Evolutionary conservation across 2,329 filamentous ascomycete species (phyloP), one percentile per base, ranked within the genome.

Genomic region (Botrytis paeoniae): DNA sequence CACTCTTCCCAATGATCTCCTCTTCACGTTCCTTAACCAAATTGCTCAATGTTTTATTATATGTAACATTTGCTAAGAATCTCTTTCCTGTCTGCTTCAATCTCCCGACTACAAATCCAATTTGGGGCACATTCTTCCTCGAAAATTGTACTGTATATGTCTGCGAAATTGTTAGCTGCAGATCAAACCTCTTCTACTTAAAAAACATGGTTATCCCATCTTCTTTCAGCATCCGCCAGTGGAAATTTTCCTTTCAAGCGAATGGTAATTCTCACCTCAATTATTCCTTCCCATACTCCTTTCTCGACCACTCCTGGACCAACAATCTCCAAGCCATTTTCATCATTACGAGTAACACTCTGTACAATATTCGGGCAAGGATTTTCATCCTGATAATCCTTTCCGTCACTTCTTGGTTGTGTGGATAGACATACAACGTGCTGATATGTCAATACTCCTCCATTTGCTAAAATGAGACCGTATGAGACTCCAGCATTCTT

Each of bases 391-490:
- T 88, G 87, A 79, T 90, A 90, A 2, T 78, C 73, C 3, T 77
- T 75, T 12, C 61, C 64, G 54, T 69, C 54, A 3, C 82, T 80
- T 48, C 74, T 78, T 14, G 87, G 85, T 16, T 80, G 76, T 0
- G 81, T 84, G 0, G 88, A 90, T 1, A 92, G 81, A 64, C 88
- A 86, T 0, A 92, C 77, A 4, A 86, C 89, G 77, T 92, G 86
- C 78, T 92, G 89, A 78, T 92, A 90, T 0, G 88, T 90, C n/a
- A 91, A 75, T 43, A 89, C 84, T 0, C 90, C 90, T 0, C 90
- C 90, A 77, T 92, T 92, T 2, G 89, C 90, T 22, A 92, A 84
- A 6, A 92, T 82, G 0, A 92, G 80, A 2, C 88, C 90, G 22
- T 83, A 86, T 4, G 80, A 82, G 1, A 83, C 83, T 37, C 82